Conservation (phyloP, 2,329 filamentous ascomycete genomes). For the Neonectria sp. region DNA sequence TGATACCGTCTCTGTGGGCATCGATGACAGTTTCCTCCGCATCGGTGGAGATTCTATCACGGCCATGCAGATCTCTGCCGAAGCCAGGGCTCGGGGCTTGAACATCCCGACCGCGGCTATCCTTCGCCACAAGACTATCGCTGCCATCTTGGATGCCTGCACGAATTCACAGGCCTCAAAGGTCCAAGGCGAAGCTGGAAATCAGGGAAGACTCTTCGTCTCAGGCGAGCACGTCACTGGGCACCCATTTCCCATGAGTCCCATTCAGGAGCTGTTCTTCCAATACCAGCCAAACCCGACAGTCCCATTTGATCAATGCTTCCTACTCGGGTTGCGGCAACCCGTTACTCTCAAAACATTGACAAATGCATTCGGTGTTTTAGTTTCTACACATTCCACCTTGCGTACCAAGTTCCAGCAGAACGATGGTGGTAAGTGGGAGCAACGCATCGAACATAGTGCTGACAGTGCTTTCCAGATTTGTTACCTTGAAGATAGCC, state of each 20-base stretch:
- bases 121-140: slow-evolving; percentile 25
- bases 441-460: background rate
- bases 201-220: too few relatives aligned
- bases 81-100: slow-evolving; percentile 17
- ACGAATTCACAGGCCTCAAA: background rate
- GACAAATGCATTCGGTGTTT: background rate
- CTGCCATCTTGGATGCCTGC: slow-evolving; percentile 9
- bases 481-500: too few relatives aligned
- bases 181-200: background rate
- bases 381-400: background rate
- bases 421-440: background rate
- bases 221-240: background rate
- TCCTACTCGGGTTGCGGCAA: slow-evolving; percentile 2
- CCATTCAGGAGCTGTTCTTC: slow-evolving; percentile 27
- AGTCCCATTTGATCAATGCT: slow-evolving; percentile 29
- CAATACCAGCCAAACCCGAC: slow-evolving; percentile 1
- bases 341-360: background rate
- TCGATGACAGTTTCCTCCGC: slow-evolving; percentile 64
- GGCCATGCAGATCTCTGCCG: slow-evolving; percentile 51
- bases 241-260: slow-evolving; percentile 6
- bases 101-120: slow-evolving; percentile 23
- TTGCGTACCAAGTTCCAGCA: background rate
- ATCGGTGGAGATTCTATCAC: slow-evolving; percentile 65
- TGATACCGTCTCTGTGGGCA: slow-evolving; percentile 51
- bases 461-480: background rate